Evolutionary conservation across 2,329 filamentous ascomycete genomes (phyloP).

Genomic region (Colletotrichum lini): DNA sequence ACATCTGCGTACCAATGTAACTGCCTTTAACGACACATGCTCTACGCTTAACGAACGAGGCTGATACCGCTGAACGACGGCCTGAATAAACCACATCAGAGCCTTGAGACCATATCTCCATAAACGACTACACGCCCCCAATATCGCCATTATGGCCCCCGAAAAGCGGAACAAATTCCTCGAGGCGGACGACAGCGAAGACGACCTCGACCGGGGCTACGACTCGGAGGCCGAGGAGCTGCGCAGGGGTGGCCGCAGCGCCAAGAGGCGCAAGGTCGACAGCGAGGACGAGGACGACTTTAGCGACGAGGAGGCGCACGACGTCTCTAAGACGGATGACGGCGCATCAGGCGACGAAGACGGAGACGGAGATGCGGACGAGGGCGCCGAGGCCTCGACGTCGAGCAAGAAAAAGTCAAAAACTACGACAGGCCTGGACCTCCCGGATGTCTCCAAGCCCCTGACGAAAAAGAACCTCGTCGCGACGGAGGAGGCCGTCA

Average conservation of each 20-base stretch:
- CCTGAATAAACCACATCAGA: not conserved
- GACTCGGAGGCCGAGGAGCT: constrained; percentile 78
- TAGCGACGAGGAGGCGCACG: constrained; percentile 54
- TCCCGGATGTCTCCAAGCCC: constrained; percentile 67
- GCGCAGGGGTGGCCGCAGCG: constrained; percentile 72
- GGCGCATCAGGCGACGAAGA: constrained; percentile 51
- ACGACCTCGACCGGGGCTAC: constrained; percentile 72
- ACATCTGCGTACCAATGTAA: no score
- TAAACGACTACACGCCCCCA: not conserved
- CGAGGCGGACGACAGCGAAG: constrained; percentile 71
- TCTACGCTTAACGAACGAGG: not conserved
- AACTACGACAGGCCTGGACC: constrained; percentile 39
- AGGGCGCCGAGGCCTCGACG: constrained; percentile 39
- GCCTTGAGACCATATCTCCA: not conserved
- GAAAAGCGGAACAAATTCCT: constrained; percentile 83
- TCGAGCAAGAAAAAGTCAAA: constrained; percentile 50
- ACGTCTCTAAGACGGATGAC: constrained; percentile 51
- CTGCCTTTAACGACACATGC: constrained; percentile 14
- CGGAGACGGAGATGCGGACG: constrained; percentile 35
- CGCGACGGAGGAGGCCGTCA: constrained; percentile 73
- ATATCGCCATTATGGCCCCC: constrained; percentile 67
- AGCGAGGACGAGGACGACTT: constrained; percentile 57
- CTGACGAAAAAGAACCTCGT: constrained; percentile 79
- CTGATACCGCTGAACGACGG: not conserved
- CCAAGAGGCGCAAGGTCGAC: constrained; percentile 76